Conservation (phyloP, 805 yeast species). For the Nakazawaea molendinolei region DNA sequence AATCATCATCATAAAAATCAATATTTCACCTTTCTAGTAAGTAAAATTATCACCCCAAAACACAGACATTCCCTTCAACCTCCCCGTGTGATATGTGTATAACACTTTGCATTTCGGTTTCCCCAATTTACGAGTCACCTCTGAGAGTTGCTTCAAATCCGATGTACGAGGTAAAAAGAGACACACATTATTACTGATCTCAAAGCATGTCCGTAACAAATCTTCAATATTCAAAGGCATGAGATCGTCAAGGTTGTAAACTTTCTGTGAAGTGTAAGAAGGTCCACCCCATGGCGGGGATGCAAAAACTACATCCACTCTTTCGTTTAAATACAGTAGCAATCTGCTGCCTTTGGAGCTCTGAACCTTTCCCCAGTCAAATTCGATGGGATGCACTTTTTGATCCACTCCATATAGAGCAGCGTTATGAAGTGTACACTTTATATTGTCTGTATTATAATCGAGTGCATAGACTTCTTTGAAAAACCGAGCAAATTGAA, state of each 20-base stretch:
- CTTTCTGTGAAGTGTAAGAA: conserved; percentile 33
- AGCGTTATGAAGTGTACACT: conserved; percentile 64
- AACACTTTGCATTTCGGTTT: conserved; percentile 43
- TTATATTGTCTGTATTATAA: conserved; percentile 48
- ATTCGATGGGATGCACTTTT: conserved; percentile 39
- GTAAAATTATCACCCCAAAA: conserved; percentile 51
- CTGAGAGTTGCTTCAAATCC: conserved; percentile 42
- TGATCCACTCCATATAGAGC: conserved; percentile 50
- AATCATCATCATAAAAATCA: background rate
- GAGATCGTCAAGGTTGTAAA: conserved; percentile 40
- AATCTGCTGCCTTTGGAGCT: conserved; percentile 10
- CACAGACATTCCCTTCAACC: conserved; percentile 47
- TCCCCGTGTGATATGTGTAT: conserved; percentile 33
- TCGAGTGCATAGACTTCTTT: conserved; percentile 58
- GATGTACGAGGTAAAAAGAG: conserved; percentile 61
- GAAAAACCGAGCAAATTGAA: conserved; percentile 63
- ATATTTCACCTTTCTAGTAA: conserved; percentile 13
- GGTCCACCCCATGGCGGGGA: conserved; percentile 94
- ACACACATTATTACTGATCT: conserved; percentile 41
- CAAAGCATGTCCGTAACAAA: conserved; percentile 35
- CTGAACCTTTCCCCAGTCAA: conserved; percentile 35
- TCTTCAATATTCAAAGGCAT: conserved; percentile 42
- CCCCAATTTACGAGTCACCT: conserved; percentile 36
- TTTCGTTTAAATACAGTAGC: conserved; percentile 11
- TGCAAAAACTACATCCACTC: conserved; percentile 53